phyloP scores from a whole-genome alignment of 805 yeast genomes.

The Isabelozyma heimii region DNA sequence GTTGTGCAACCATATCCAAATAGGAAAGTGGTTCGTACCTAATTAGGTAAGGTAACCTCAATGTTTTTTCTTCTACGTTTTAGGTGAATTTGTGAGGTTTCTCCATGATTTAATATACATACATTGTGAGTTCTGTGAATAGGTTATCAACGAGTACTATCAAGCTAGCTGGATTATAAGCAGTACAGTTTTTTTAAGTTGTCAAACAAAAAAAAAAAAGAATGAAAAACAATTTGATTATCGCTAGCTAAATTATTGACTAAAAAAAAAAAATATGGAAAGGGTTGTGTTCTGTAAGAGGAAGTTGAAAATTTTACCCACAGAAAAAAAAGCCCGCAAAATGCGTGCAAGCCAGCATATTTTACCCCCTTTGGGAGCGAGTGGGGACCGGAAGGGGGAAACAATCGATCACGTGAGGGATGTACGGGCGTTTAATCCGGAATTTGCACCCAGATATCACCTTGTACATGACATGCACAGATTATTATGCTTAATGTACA shows the following conservation, averaged over 20 bases:
- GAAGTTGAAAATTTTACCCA: neutral
- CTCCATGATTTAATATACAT: neutral
- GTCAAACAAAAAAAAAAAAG: too few relatives aligned
- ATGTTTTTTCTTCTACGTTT: neutral
- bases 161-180: neutral
- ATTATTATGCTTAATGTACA: too few relatives aligned
- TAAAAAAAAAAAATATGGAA: neutral
- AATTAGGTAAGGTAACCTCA: slow-evolving; percentile 20
- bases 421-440: too few relatives aligned
- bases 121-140: neutral
- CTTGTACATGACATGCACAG: too few relatives aligned
- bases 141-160: too few relatives aligned
- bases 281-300: neutral
- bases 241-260: neutral
- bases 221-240: neutral
- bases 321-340: neutral
- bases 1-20: slow-evolving; percentile 23
- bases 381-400: neutral
- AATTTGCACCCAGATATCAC: too few relatives aligned
- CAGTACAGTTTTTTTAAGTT: neutral
- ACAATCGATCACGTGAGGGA: too few relatives aligned
- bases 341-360: neutral
- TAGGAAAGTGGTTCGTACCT: slow-evolving; percentile 21
- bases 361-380: neutral
- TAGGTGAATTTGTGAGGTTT: neutral